phyloP scores from a whole-genome alignment of 2,329 filamentous ascomycete genomes.

The Dryadomyces quercus-mongolicae region DNA sequence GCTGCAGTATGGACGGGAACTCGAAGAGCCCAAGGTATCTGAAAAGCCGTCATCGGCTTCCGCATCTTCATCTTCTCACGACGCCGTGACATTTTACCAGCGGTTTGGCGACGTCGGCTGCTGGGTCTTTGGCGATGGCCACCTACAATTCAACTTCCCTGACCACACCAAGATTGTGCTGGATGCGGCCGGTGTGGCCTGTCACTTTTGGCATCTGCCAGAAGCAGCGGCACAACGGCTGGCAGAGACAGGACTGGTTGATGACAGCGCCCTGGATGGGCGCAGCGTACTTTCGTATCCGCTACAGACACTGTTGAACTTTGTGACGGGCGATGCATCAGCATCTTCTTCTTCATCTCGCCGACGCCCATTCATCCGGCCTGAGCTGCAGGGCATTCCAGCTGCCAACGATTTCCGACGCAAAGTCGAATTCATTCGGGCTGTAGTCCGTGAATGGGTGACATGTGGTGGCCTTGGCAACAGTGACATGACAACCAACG shows the following conservation, averaged over 20 bases:
- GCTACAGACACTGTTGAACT: slow-evolving; percentile 62
- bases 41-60: background rate
- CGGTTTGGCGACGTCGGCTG: slow-evolving; percentile 69
- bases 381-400: slow-evolving; percentile 51
- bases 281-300: slow-evolving; percentile 61
- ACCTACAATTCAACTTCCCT: slow-evolving; percentile 75
- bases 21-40: slow-evolving; percentile 21
- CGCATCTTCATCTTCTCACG: background rate
- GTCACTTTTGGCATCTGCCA: slow-evolving; percentile 67
- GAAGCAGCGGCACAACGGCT: slow-evolving; percentile 58
- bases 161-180: slow-evolving; percentile 79
- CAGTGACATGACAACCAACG: slow-evolving; percentile 43
- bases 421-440: slow-evolving; percentile 62
- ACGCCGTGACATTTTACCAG: slow-evolving; percentile 52
- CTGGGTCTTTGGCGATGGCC: slow-evolving; percentile 71
- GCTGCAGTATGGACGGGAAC: slow-evolving; percentile 62
- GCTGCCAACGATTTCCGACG: slow-evolving; percentile 59
- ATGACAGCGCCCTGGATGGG: slow-evolving; percentile 57
- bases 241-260: slow-evolving; percentile 51
- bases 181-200: slow-evolving; percentile 60
- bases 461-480: slow-evolving; percentile 57
- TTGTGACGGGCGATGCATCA: slow-evolving; percentile 23
- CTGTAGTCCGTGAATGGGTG: slow-evolving; percentile 60
- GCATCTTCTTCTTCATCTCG: slow-evolving; percentile 27
- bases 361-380: slow-evolving; percentile 47